phyloP scores from a whole-genome alignment of 345 rosid species.

The Melaleuca alternifolia region DNA sequence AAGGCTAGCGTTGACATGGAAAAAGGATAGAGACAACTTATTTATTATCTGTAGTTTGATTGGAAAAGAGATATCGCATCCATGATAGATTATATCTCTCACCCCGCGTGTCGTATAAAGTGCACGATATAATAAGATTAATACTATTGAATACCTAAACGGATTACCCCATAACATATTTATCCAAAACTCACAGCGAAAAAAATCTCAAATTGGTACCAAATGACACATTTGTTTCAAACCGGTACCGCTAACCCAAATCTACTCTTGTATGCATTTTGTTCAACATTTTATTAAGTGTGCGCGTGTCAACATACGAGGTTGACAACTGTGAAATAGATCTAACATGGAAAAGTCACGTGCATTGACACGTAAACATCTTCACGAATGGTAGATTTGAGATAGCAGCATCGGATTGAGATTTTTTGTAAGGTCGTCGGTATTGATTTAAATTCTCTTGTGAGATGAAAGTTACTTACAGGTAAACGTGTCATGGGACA shows the following conservation, averaged over 20 bases:
- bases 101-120: background rate
- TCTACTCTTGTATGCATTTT: background rate
- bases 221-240: background rate
- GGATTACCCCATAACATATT: background rate
- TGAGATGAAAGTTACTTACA: background rate
- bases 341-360: background rate
- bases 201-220: background rate
- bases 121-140: background rate
- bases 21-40: background rate
- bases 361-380: background rate
- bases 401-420: background rate
- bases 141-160: background rate
- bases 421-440: background rate
- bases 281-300: background rate
- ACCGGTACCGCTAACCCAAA: background rate
- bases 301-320: rapidly evolving
- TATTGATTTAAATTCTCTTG: background rate
- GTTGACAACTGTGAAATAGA: background rate
- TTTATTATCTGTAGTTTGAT: background rate
- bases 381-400: background rate
- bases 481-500: background rate
- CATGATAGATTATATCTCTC: background rate
- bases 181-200: background rate
- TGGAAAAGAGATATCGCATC: background rate
- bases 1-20: background rate